Base-by-base conservation (phyloP, 2,329 filamentous ascomycete genomes). In the Nigrospora osmanthi region DNA sequence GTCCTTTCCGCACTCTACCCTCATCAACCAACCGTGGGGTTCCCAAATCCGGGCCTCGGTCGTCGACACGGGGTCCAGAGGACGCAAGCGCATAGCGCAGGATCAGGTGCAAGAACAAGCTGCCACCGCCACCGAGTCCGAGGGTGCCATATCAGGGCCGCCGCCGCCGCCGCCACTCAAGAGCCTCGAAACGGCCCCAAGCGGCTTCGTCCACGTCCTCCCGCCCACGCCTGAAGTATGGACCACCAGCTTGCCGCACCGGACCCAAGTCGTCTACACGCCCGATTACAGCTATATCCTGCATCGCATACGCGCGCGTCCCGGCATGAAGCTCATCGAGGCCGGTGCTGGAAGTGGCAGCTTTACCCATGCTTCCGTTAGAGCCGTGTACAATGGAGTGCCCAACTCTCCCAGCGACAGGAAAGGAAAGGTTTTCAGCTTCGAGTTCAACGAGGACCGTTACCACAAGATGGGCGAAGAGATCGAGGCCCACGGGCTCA, bases 51-150 rank as follows among this genome's bases (percentile, higher is more conserved):
- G 88, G 39, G 93, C 93, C 9, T 95, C 89, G 2, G 80, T 84
- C 31, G 89, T 96, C 46, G 88, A 96, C 58, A 96, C 90, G 0
- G 89, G 90, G 12, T 93, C 89, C n/a, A 75, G 89, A 55, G 89
- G 89, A 32, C 78, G 85, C 42, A 85, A 83, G 64, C 72, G 77
- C 44, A 82, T 82, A 61, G 63, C 70, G 14, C 69, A 70, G 43
- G 69, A 65, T 36, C 75, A 78, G 49, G 71, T 71, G 35, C 72
- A 73, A 43, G 69, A 60, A 60, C 32, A 65, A 68, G 41, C 63
- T 62, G 50, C 69, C 68, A 51, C 59, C 53, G 51, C 50, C 9
- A 57, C 56, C 47, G 53, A 57, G 7, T 42, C 48, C 9, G 47
- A 31, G 42, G 43, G 43, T 23, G 36, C 40, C 11, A 13, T 28